Conservation (phyloP, 1,139 yeast genomes). For the Pichia sp. region DNA sequence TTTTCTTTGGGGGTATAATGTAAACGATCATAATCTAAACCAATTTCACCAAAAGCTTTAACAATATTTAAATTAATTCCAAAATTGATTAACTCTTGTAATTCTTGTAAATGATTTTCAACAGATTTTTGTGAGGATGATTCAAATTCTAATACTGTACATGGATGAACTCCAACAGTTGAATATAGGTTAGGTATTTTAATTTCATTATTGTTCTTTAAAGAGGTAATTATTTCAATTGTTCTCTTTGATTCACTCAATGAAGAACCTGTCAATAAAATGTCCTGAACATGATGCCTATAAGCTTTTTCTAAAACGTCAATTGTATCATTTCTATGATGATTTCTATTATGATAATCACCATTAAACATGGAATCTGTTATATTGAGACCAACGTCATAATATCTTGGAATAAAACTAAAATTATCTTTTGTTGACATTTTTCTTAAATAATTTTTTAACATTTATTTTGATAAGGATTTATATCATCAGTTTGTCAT, state of each 20-base stretch:
- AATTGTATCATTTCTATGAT: slow-evolving; percentile 62
- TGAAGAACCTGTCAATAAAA: slow-evolving; percentile 81
- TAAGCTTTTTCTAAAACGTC: slow-evolving; percentile 64
- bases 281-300: slow-evolving; percentile 54
- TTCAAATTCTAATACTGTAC: slow-evolving; percentile 65
- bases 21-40: slow-evolving; percentile 87
- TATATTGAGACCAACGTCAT: slow-evolving; percentile 53
- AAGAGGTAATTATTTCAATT: slow-evolving; percentile 39
- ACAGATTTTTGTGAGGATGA: slow-evolving; percentile 20
- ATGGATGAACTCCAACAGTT: slow-evolving; percentile 95
- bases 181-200: slow-evolving; percentile 38
- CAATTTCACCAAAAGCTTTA: slow-evolving; percentile 88
- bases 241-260: slow-evolving; percentile 54
- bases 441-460: background rate
- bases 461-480: background rate
- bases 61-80: slow-evolving; percentile 49
- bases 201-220: slow-evolving; percentile 22
- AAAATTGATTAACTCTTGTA: slow-evolving; percentile 43
- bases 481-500: too few relatives aligned
- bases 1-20: slow-evolving; percentile 63
- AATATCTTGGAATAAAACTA: slow-evolving; percentile 21
- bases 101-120: slow-evolving; percentile 37
- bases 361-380: slow-evolving; percentile 90
- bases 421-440: background rate
- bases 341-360: slow-evolving; percentile 54